These are phyloP conservation scores for Bassia scoparia DNA, from an alignment of 148 eudicot genomes.

Conservation along the genomic window DNA sequence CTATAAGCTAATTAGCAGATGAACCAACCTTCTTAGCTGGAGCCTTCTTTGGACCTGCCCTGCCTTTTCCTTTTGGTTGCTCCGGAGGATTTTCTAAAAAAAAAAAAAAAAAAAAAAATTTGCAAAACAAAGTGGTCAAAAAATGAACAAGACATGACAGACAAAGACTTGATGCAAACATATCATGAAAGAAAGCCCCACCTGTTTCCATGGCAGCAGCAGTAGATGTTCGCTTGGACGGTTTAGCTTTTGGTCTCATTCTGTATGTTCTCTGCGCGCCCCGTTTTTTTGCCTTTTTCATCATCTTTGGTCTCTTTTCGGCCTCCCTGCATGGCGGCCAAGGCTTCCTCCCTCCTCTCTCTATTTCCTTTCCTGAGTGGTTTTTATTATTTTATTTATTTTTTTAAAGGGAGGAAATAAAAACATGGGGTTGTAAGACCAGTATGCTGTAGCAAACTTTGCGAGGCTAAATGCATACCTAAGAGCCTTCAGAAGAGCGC, in stretches of 20 bases:
- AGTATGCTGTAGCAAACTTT: too few species aligned
- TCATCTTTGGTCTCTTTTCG: slow-evolving; percentile 24
- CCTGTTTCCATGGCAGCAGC: slow-evolving; percentile 54
- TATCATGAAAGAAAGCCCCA: slow-evolving; percentile 12
- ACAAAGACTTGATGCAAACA: background rate
- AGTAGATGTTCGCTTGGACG: slow-evolving; percentile 32
- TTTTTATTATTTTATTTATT: too few species aligned
- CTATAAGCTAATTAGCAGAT: background rate
- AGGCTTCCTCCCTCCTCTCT: slow-evolving; percentile 49
- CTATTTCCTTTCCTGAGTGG: slow-evolving; percentile 62
- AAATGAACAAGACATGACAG: background rate
- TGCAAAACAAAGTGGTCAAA: background rate
- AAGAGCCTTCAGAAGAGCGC: too few species aligned
- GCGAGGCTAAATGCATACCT: too few species aligned
- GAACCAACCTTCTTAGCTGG: slow-evolving; percentile 56
- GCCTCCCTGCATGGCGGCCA: too few species aligned
- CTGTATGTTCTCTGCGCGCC: slow-evolving; percentile 50
- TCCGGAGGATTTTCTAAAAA: slow-evolving; percentile 37
- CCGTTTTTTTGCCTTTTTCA: slow-evolving; percentile 24
- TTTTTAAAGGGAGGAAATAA: too few species aligned
- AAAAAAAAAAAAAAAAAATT: too few species aligned
- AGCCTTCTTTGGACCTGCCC: slow-evolving; percentile 59
- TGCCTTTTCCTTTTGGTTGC: slow-evolving; percentile 51
- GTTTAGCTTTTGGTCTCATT: slow-evolving; percentile 38
- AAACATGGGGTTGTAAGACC: too few species aligned